phyloP scores from a whole-genome alignment of 2,329 filamentous ascomycete genomes.

The Penicillium sumatraense region DNA sequence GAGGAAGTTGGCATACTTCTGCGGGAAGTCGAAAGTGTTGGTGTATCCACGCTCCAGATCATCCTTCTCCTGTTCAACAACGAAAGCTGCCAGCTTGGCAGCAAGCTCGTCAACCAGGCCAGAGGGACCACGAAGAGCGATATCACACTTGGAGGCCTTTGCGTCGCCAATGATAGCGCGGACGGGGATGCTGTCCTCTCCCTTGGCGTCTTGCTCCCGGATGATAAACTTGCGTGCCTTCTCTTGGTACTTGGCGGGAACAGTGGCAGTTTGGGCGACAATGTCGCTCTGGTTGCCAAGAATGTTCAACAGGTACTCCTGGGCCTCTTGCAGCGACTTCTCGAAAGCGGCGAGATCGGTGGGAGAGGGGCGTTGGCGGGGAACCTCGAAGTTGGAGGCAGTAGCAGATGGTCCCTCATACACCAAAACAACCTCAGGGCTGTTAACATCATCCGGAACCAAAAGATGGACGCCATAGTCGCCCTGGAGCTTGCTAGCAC shows the following conservation, averaged over 20 bases:
- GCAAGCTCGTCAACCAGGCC: constrained; percentile 73
- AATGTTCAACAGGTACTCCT: constrained; percentile 58
- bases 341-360: constrained; percentile 62
- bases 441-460: constrained; percentile 50
- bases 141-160: constrained; percentile 45
- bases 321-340: constrained; percentile 61
- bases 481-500: constrained; percentile 43
- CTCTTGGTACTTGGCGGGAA: constrained; percentile 65
- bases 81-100: constrained; percentile 74
- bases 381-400: constrained; percentile 57
- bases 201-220: constrained; percentile 58
- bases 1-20: constrained; percentile 89
- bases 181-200: constrained; percentile 59
- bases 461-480: constrained; percentile 55
- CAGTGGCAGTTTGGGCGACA: constrained; percentile 56
- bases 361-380: constrained; percentile 59
- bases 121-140: constrained; percentile 77
- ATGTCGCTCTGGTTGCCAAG: constrained; percentile 62
- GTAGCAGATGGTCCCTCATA: constrained; percentile 53
- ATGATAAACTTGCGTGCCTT: constrained; percentile 65
- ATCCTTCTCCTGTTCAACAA: constrained; percentile 86
- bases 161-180: constrained; percentile 57
- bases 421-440: constrained; percentile 52
- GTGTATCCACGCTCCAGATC: constrained; percentile 92
- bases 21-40: constrained; percentile 86